phyloP scores from a whole-genome alignment of 2,329 filamentous ascomycete species.

The Xylogone sp. region DNA sequence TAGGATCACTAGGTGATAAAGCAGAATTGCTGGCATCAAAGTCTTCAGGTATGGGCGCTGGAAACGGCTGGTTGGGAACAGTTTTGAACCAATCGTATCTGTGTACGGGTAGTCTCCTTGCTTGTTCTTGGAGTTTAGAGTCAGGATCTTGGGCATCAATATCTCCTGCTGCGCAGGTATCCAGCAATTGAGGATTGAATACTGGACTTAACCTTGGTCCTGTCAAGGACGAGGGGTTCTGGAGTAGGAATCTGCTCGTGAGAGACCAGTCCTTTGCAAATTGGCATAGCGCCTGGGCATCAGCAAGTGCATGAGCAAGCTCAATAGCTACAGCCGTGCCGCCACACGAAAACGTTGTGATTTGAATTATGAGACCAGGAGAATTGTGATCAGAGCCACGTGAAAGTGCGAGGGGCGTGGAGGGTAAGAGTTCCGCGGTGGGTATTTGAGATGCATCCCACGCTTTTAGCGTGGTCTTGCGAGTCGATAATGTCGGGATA shows the following conservation, averaged over 20 bases:
- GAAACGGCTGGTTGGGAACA: constrained; percentile 14
- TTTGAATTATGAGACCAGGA: constrained; percentile 32
- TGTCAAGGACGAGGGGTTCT: constrained; percentile 3
- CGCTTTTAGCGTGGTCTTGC: constrained; percentile 20
- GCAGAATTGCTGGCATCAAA: constrained; percentile 20
- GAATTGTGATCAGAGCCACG: constrained; percentile 10
- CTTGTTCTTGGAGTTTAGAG: constrained; percentile 22
- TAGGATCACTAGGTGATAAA: constrained; percentile 28
- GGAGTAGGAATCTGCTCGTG: constrained; percentile 17
- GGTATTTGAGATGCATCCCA: constrained; percentile 33
- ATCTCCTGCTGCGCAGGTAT: constrained; percentile 29
- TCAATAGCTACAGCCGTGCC: constrained; percentile 38
- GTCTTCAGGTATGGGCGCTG: constrained; percentile 17
- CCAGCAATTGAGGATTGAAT: constrained; percentile 38
- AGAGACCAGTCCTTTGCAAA: constrained; percentile 41
- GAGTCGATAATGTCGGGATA: constrained; percentile 23
- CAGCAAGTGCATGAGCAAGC: constrained; percentile 40
- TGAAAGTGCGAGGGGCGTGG: constrained; percentile 30
- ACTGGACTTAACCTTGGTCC: constrained; percentile 22
- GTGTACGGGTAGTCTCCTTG: constrained; percentile 38
- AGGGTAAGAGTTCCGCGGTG: constrained; percentile 30
- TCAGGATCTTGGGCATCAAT: constrained; percentile 20
- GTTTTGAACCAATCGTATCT: constrained; percentile 41
- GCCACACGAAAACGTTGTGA: constrained; percentile 37
- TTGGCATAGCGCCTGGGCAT: constrained; percentile 37